Evolutionary conservation across 2,329 filamentous ascomycete species (phyloP), one percentile per base, ranked within the genome.

Genomic region (Aspergillus neotritici): DNA sequence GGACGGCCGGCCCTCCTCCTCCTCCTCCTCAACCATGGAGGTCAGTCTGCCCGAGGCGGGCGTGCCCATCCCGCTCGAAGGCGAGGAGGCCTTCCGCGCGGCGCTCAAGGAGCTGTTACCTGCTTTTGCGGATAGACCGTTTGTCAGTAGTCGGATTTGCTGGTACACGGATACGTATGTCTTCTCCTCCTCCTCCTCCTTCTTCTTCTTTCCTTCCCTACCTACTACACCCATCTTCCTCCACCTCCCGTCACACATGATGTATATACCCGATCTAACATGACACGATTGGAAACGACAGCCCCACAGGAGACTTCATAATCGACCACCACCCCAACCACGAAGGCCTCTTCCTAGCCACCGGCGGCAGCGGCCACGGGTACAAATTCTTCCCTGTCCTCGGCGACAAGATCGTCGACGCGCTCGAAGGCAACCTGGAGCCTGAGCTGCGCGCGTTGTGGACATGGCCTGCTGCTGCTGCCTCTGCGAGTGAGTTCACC

Each of bases 131-230:
- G 70, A 75, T 16, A 71, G 84, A 17, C 77, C 79, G 1, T 87
- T 86, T 68, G 66, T 67, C 45, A 69, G 72, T 41, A 83, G 80
- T 2, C 72, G 82, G 16, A 66, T 87, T 41, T 88, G 84, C 68
- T 88, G 84, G 84, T 88, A 88, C 61, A 80, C 80, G 4, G 84
- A 88, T 66, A 88, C 84, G 54, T 70, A 60, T 53, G 66, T 62
- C 12, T 34, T 9, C 14, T 34, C 10, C 11, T 13, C 17, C 25
- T 16, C 16, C 21, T 11, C 31, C 25, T n/a, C n/a, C n/a, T n/a
- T n/a, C n/a, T n/a, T n/a, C n/a, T n/a, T n/a, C n/a, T n/a, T n/a
- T 29, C 25, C 39, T 3, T 31, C 30, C 36, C 31, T 41, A 31
- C 21, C 31, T 2, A 17, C 17, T 5, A 3, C 17, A 17, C 17